A percentile compares a stretch with the other conserved stretches of the same genome.
phyloP scores from a whole-genome alignment of 257 asterid species.

The Catharanthus roseus region DNA sequence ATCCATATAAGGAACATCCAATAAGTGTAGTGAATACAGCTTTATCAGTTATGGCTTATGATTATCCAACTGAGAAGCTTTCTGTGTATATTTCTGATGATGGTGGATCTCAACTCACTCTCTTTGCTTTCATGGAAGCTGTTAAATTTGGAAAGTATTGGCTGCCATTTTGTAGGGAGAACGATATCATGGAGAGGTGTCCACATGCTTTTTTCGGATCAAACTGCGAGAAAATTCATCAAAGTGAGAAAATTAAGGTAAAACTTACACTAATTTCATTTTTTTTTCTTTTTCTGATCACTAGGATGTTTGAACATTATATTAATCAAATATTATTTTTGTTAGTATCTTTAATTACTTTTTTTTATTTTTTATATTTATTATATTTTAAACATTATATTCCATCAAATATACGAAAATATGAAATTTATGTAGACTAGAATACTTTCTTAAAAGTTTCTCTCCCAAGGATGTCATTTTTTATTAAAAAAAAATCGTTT shows the following conservation, averaged over 20 bases:
- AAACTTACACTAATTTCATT: background rate
- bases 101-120: constrained; percentile 67
- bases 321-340: no score
- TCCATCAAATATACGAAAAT: no score
- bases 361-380: no score
- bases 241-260: constrained; percentile 47
- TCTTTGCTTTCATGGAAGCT: constrained; percentile 78
- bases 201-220: constrained; percentile 55
- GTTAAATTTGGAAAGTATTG: constrained; percentile 55
- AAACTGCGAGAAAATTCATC: constrained; percentile 12
- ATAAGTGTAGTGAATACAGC: constrained; percentile 60
- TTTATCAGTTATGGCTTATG: constrained; percentile 69
- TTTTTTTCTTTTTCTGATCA: no score
- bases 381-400: no score
- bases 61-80: constrained; percentile 56
- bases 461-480: no score
- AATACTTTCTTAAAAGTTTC: no score
- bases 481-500: no score
- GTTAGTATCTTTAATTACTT: no score
- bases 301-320: no score
- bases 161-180: constrained; percentile 69
- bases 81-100: constrained; percentile 73
- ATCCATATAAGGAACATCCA: constrained; percentile 73
- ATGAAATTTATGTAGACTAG: no score
- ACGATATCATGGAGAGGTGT: constrained; percentile 39